phyloP scores from a whole-genome alignment of 305 asterid species.

The Euphrasia arctica region DNA sequence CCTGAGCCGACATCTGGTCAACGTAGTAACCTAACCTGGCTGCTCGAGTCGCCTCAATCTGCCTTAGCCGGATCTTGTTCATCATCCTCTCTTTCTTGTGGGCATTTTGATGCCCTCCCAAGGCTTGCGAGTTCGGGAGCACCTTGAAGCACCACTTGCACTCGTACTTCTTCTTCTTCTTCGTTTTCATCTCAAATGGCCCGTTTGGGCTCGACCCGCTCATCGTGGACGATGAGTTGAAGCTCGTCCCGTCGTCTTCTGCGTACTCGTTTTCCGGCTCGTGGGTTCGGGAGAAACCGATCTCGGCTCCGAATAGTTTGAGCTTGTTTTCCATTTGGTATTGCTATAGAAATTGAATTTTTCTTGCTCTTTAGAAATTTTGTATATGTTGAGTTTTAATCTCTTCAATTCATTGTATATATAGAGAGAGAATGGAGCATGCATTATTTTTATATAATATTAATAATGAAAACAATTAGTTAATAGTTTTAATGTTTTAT shows the following conservation, averaged over 20 bases:
- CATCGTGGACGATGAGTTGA: conserved; percentile 47
- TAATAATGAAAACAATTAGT: background rate
- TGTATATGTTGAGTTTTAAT: conserved; percentile 1
- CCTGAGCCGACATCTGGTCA: conserved; percentile 28
- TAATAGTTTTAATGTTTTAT: conserved; percentile 20
- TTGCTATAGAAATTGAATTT: background rate
- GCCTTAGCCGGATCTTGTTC: conserved; percentile 37
- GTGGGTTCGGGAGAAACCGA: conserved; percentile 24
- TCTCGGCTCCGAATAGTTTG: conserved; percentile 65
- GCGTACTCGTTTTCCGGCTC: conserved; percentile 6
- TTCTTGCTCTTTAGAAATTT: background rate
- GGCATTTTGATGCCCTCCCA: conserved; percentile 94
- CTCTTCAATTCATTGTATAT: conserved; percentile 14
- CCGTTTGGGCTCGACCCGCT: conserved; percentile 7
- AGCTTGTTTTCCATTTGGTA: conserved; percentile 36
- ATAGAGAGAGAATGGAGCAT: conserved; percentile 3
- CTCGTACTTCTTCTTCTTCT: conserved; percentile 42
- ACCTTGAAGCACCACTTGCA: conserved; percentile 60
- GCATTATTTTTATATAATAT: conserved; percentile 28
- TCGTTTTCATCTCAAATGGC: too few species aligned
- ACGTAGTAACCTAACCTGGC: conserved; percentile 40
- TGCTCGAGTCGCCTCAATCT: conserved; percentile 57
- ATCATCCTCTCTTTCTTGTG: conserved; percentile 73
- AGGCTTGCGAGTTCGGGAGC: conserved; percentile 71
- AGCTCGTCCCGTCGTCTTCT: conserved; percentile 41